These are phyloP conservation scores for Cucurbitaria berberidis DNA, from an alignment of 2,329 filamentous ascomycete species.

Conservation along the genomic window DNA sequence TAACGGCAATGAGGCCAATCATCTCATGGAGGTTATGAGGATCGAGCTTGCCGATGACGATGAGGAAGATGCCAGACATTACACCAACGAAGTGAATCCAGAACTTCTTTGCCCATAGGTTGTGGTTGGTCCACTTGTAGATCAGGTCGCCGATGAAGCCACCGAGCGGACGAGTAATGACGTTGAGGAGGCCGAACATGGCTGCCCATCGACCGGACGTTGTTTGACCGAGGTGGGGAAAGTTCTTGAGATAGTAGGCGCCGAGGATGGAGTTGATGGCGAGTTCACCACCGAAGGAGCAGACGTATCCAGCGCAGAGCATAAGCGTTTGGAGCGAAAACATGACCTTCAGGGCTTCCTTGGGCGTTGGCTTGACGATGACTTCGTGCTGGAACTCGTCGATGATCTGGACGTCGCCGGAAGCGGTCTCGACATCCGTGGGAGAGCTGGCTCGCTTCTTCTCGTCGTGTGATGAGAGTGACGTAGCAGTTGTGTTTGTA, in stretches of 20 bases:
- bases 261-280: conserved; percentile 67
- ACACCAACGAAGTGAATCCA: conserved; percentile 64
- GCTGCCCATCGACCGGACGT: conserved; percentile 67
- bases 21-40: conserved; percentile 68
- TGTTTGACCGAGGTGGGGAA: conserved; percentile 61
- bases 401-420: conserved; percentile 60
- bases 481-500: conserved; percentile 35
- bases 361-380: conserved; percentile 64
- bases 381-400: conserved; percentile 66
- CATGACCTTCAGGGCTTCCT: conserved; percentile 66
- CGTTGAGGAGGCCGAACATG: conserved; percentile 78
- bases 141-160: conserved; percentile 65
- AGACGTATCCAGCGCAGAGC: conserved; percentile 62
- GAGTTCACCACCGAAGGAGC: conserved; percentile 66
- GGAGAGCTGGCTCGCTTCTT: conserved; percentile 34
- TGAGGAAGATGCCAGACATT: conserved; percentile 63
- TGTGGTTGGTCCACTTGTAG: conserved; percentile 56
- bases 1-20: conserved; percentile 76
- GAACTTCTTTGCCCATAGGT: conserved; percentile 69
- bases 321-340: conserved; percentile 65
- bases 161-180: conserved; percentile 70
- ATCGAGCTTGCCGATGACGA: conserved; percentile 69
- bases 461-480: conserved; percentile 49
- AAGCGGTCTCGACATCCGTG: conserved; percentile 54
- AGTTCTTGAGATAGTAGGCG: conserved; percentile 64